Base-by-base conservation (phyloP, 139 green algal genomes). In the Chlamydomonas eustigma region DNA sequence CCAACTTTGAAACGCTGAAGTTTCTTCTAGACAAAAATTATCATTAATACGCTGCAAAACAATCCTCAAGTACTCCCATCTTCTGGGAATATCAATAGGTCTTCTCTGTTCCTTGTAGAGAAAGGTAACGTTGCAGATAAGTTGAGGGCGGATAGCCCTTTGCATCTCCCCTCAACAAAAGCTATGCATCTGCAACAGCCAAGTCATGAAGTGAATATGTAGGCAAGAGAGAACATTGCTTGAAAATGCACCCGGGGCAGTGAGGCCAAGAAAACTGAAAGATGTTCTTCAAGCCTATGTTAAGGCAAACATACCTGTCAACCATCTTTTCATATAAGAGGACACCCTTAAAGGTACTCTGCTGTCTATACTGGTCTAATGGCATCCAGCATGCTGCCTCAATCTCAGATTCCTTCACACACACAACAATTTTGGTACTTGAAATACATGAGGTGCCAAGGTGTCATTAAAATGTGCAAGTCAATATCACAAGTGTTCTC, bases 371-470 rank as follows among this genome's bases (percentile, higher is more conserved):
- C 18, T 72, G 5, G 4, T 5, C 5, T 6, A 72, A 3, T 4
- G 65, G 65, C 28, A 72, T 8, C 65, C 65, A 72, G 65, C 33
- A 12, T n/a, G 65, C 65, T 6, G 65, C 65, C 31, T 72, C 65
- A 39, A 72, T 72, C 65, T 72, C 65, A 28, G 28, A n/a, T 31
- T 72, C 65, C 65, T 72, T 33, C 31, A 24, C 6, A 5, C 12
- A 5, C 52, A 68, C 52, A 22, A 68, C 12, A 68, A 68, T 4
- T 35, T 4, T 4, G 4, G 52, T 68, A 8, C 52, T 68, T 8
- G 6, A 28, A 8, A 6, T 31, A 25, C 12, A 28, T 37, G 12
- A 68, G 52, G 34, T 68, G 6, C 52, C 22, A 25, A 8, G 12
- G 18, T 28, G 22, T 68, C 52, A n/a, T n/a, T 68, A 22, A 25